These are phyloP conservation scores for Pyrus betulifolia DNA, from an alignment of 306 rosid genomes.

Conservation along the genomic window DNA sequence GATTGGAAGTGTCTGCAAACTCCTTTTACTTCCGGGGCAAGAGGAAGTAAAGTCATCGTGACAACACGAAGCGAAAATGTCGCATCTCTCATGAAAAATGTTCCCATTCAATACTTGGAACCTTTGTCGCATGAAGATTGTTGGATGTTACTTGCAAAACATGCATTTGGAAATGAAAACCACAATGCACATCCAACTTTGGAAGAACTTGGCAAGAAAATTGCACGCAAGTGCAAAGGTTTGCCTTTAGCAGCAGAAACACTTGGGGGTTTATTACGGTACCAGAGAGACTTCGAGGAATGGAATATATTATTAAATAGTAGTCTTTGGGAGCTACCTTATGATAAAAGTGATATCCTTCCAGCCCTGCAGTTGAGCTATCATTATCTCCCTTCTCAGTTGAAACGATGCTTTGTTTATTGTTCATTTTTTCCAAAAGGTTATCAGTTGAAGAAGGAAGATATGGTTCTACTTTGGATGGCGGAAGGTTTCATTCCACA, in stretches of 20 bases:
- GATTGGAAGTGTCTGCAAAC: neutral
- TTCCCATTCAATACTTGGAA: neutral
- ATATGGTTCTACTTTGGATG: too few species aligned
- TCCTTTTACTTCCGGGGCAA: neutral
- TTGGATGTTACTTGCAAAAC: neutral
- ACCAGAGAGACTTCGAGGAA: too few species aligned
- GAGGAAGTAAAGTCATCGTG: constrained; percentile 1
- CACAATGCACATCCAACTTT: neutral
- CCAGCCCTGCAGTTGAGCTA: neutral
- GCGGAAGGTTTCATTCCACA: too few species aligned
- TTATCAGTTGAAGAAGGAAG: too few species aligned
- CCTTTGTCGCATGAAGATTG: constrained; percentile 1
- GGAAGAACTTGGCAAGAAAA: constrained; percentile 8
- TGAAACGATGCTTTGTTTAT: constrained; percentile 13
- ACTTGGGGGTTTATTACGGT: too few species aligned
- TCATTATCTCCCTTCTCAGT: neutral
- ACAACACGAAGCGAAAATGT: constrained; percentile 5
- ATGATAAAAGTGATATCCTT: neutral
- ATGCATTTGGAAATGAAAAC: neutral
- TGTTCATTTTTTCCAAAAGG: constrained; percentile 10
- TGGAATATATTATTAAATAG: neutral
- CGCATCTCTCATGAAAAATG: neutral
- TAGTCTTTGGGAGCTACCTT: neutral
- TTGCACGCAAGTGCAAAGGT: too few species aligned
- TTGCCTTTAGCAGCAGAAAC: too few species aligned